A percentile compares a stretch with the other conserved stretches of the same genome.
These are phyloP conservation scores for Kuraishia piskuri DNA, from an alignment of 805 yeast species.

Conservation along the genomic window DNA sequence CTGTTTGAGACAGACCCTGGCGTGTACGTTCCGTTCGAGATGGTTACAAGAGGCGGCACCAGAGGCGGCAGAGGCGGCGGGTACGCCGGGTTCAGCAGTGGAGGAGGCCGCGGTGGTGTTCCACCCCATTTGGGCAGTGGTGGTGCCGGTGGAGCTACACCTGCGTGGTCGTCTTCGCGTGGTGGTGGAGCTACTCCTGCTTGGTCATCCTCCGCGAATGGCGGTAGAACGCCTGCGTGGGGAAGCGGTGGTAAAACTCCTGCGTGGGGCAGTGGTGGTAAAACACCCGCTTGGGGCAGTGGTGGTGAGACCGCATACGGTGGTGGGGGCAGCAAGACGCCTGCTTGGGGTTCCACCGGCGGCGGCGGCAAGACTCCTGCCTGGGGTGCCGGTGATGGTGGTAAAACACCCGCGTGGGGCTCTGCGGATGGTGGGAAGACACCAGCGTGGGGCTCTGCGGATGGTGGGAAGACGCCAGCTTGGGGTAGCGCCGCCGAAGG, in stretches of 20 bases:
- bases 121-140: constrained; percentile 14
- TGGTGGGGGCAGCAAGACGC: constrained; percentile 36
- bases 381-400: constrained; percentile 27
- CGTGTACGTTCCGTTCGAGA: constrained; percentile 67
- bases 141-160: constrained; percentile 18
- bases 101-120: constrained; percentile 13
- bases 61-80: constrained; percentile 8
- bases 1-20: constrained; percentile 64
- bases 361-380: constrained; percentile 19
- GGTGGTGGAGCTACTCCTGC: constrained; percentile 25
- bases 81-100: constrained; percentile 24
- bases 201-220: constrained; percentile 12
- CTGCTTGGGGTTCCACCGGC: constrained; percentile 39
- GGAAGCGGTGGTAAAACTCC: constrained; percentile 19
- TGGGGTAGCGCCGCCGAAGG: constrained; percentile 48
- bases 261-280: constrained; percentile 20
- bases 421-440: constrained; percentile 26
- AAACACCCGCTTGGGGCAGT: constrained; percentile 39
- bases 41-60: constrained; percentile 7
- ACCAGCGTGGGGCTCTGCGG: constrained; percentile 41
- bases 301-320: constrained; percentile 21
- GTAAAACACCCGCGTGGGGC: constrained; percentile 47
- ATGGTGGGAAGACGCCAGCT: constrained; percentile 36
- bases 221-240: constrained; percentile 21
- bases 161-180: constrained; percentile 30